Conservation (phyloP, 179 eudicot genomes). For the Spinacia oleracea region DNA sequence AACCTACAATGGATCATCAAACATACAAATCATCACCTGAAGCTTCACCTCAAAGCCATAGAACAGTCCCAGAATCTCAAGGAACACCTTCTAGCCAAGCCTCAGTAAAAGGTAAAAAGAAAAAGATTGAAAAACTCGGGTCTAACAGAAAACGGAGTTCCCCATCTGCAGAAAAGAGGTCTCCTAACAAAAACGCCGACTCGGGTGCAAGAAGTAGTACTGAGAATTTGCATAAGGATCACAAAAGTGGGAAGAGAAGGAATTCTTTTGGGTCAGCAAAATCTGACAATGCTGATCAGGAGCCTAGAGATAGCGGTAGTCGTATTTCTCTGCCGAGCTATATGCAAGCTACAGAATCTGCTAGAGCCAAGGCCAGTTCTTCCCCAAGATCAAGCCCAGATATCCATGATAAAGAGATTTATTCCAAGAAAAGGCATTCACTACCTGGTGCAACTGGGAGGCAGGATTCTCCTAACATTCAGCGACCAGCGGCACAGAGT, state of each 20-base stretch:
- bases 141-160: slow-evolving; percentile 49
- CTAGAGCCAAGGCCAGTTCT: slow-evolving; percentile 82
- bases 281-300: slow-evolving; percentile 70
- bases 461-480: slow-evolving; percentile 69
- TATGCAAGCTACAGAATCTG: slow-evolving; percentile 96
- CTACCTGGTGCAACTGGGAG: slow-evolving; percentile 69
- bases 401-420: slow-evolving; percentile 62
- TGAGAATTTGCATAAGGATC: slow-evolving; percentile 62
- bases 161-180: slow-evolving; percentile 48
- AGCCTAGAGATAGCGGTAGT: slow-evolving; percentile 66
- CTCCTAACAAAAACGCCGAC: slow-evolving; percentile 45
- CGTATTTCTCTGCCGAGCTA: slow-evolving; percentile 71
- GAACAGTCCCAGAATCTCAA: slow-evolving; percentile 56
- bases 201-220: slow-evolving; percentile 57
- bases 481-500: slow-evolving; percentile 47
- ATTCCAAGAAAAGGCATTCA: slow-evolving; percentile 73
- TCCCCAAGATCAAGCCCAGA: slow-evolving; percentile 95
- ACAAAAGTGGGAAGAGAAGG: slow-evolving; percentile 61
- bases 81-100: slow-evolving; percentile 79
- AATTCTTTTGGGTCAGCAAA: slow-evolving; percentile 69
- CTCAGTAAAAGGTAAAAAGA: slow-evolving; percentile 55
- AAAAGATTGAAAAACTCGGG: slow-evolving; percentile 45
- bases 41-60: slow-evolving; percentile 65
- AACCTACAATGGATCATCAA: slow-evolving; percentile 33
- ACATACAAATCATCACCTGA: slow-evolving; percentile 47